Evolutionary conservation across 2,329 filamentous ascomycete genomes (phyloP).

Genomic region (Juglanconis oblonga): DNA sequence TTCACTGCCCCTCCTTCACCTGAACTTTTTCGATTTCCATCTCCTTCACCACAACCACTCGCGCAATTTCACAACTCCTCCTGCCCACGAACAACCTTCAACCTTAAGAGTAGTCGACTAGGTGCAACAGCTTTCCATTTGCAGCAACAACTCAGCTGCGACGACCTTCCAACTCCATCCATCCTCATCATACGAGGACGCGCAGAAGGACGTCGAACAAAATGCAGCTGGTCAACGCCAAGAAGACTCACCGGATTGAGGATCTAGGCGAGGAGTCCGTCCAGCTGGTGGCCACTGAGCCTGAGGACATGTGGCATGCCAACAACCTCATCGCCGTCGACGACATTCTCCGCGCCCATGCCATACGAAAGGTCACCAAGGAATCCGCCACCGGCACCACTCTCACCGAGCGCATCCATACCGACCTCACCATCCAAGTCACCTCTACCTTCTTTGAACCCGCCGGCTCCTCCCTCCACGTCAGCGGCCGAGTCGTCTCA

Average conservation of each 20-base stretch:
- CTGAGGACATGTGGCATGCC: slow-evolving; percentile 55
- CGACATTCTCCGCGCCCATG: slow-evolving; percentile 53
- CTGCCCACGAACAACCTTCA: too few species aligned
- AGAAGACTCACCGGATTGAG: slow-evolving; percentile 34
- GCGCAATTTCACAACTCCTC: too few species aligned
- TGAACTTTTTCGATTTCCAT: too few species aligned
- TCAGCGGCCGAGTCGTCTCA: slow-evolving; percentile 51
- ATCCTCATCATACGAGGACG: neutral
- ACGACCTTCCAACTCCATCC: neutral
- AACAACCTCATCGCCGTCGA: slow-evolving; percentile 57
- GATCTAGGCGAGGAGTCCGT: slow-evolving; percentile 37
- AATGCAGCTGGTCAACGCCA: slow-evolving; percentile 39
- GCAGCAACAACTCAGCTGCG: neutral
- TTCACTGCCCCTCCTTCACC: too few species aligned
- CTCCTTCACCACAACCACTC: too few species aligned
- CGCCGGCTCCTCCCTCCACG: slow-evolving; percentile 50
- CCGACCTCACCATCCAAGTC: slow-evolving; percentile 55
- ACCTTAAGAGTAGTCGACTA: too few species aligned
- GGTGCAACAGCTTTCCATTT: neutral
- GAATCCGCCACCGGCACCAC: slow-evolving; percentile 45
- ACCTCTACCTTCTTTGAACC: slow-evolving; percentile 59
- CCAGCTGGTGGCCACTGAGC: slow-evolving; percentile 37
- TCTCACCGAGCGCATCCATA: slow-evolving; percentile 50
- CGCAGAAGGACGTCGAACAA: neutral
- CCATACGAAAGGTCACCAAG: slow-evolving; percentile 52